Evolutionary conservation across 2,329 filamentous ascomycete genomes (phyloP).

Genomic region (Penicillium sp.): DNA sequence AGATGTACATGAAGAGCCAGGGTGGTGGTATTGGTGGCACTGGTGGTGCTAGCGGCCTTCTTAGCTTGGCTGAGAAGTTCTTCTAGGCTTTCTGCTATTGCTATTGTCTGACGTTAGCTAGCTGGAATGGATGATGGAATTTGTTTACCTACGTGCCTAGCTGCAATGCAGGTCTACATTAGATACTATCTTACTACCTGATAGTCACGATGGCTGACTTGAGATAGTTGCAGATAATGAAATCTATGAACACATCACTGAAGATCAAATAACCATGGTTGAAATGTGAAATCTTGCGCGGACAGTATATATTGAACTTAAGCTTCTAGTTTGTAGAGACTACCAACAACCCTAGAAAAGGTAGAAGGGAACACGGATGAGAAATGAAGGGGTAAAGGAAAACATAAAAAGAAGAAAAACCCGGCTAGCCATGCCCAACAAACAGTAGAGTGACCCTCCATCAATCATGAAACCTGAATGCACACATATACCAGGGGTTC

Average conservation of each 20-base stretch:
- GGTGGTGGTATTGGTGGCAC: conserved; percentile 50
- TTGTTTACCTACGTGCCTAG: too few species aligned
- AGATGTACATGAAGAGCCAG: conserved; percentile 86
- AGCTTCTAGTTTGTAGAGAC: background rate
- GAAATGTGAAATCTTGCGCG: background rate
- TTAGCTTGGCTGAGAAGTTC: conserved; percentile 63
- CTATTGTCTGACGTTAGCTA: background rate
- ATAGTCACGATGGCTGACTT: background rate
- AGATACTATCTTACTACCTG: background rate
- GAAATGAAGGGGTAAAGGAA: background rate
- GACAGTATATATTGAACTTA: conserved; percentile 4
- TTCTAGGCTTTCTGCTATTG: conserved; percentile 27
- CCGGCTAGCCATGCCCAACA: conserved; percentile 9
- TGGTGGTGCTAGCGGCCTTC: conserved; percentile 52
- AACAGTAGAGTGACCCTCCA: conserved; percentile 8
- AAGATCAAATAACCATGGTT: background rate
- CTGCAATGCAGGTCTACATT: background rate
- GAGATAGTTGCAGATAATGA: background rate
- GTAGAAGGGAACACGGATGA: background rate
- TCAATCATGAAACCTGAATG: conserved; percentile 4
- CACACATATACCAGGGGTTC: conserved; percentile 1
- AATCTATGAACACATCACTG: background rate
- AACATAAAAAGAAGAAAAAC: conserved; percentile 1
- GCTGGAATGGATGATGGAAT: too few species aligned
- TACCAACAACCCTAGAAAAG: background rate